Evolutionary conservation across 306 rosid genomes (phyloP).

Genomic region (Carpinus viminea): DNA sequence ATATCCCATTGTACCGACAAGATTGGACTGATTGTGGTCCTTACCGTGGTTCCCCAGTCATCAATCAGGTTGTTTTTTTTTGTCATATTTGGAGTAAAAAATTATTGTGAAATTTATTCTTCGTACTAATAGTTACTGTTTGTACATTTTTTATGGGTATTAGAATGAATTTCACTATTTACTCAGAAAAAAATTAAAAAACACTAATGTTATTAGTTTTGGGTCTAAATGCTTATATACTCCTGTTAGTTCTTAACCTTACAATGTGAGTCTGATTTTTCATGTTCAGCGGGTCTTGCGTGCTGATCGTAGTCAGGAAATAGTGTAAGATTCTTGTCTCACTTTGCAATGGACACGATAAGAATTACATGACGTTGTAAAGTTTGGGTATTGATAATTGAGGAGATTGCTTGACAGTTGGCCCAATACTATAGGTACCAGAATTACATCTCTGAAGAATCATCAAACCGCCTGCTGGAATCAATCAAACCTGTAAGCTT

Average conservation of each 20-base stretch:
- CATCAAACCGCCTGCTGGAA: conserved; percentile 6
- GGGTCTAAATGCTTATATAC: conserved; percentile 20
- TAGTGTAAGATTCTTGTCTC: conserved; percentile 52
- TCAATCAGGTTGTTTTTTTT: conserved; percentile 72
- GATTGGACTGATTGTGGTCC: conserved; percentile 69
- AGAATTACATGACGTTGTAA: background rate
- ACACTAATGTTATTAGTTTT: conserved; percentile 23
- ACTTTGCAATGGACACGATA: background rate
- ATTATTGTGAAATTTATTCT: conserved; percentile 16
- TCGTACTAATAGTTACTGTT: background rate
- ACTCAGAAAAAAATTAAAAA: background rate
- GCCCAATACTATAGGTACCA: conserved; percentile 6
- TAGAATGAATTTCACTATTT: background rate
- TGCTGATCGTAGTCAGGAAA: conserved; percentile 28
- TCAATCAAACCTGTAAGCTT: conserved; percentile 7
- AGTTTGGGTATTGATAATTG: conserved; percentile 10
- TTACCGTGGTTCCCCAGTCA: conserved; percentile 53
- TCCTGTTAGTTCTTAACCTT: conserved; percentile 30
- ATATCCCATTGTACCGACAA: conserved; percentile 72
- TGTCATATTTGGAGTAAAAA: conserved; percentile 10
- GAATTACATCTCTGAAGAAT: conserved; percentile 3
- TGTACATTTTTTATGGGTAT: background rate
- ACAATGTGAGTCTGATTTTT: conserved; percentile 18
- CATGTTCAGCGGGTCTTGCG: conserved; percentile 51
- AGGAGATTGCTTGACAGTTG: background rate